phyloP scores from a whole-genome alignment of 2,329 filamentous ascomycete species.

The Fusarium robinianum region DNA sequence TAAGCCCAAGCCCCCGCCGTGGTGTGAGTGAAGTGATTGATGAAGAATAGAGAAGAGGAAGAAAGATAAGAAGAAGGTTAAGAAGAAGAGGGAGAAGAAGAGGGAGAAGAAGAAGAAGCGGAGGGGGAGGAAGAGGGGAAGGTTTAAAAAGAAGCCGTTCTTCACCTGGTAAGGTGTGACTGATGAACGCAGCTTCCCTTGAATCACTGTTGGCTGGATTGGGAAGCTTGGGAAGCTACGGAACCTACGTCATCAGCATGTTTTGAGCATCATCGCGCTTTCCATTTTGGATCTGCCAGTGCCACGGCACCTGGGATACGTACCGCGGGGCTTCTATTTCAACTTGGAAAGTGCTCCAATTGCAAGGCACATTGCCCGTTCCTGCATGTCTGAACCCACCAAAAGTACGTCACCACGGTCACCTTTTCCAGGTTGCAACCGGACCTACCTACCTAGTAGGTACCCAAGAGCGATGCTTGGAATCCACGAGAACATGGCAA shows the following conservation, averaged over 20 bases:
- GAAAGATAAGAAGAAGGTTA: conserved; percentile 22
- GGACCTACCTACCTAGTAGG: too few species aligned
- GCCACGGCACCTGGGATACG: conserved; percentile 1
- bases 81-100: conserved; percentile 20
- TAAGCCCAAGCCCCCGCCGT: not conserved
- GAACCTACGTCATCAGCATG: conserved; percentile 33
- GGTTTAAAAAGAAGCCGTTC: conserved; percentile 37
- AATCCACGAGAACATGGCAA: too few species aligned
- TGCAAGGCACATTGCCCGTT: conserved; percentile 18
- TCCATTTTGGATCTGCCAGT: too few species aligned
- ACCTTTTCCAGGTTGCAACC: too few species aligned
- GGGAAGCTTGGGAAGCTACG: too few species aligned
- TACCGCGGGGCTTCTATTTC: not conserved
- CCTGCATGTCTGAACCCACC: conserved; percentile 32
- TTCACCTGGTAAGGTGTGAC: conserved; percentile 11
- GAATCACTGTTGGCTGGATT: conserved; percentile 12
- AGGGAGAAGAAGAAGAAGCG: conserved; percentile 7
- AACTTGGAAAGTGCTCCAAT: not conserved
- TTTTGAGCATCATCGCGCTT: conserved; percentile 22
- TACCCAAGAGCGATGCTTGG: too few species aligned
- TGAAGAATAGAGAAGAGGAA: conserved; percentile 6
- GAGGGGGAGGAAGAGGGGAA: conserved; percentile 14
- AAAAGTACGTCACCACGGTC: conserved; percentile 32
- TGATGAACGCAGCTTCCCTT: conserved; percentile 28
- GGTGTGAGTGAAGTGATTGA: not conserved